A percentile compares a stretch with the other conserved stretches of the same genome.
phyloP scores from a whole-genome alignment of 768 basidiomycete genomes.

The Calvatia gigantea region DNA sequence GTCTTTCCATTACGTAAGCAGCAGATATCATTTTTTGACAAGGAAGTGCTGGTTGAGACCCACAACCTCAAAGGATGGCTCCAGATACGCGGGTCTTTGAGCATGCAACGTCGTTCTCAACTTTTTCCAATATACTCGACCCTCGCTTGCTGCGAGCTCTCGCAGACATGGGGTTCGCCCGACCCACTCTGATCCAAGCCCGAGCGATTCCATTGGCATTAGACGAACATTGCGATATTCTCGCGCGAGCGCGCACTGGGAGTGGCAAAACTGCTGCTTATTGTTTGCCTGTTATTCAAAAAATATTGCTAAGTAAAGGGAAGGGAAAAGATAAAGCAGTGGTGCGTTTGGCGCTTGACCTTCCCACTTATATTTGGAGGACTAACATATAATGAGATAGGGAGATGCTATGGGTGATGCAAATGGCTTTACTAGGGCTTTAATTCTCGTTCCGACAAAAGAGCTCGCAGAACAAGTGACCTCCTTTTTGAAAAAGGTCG shows the following conservation, averaged over 20 bases:
- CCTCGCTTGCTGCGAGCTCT: slow-evolving; percentile 82
- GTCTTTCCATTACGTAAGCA: slow-evolving; percentile 3
- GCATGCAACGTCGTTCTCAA: slow-evolving; percentile 45
- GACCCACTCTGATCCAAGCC: slow-evolving; percentile 88
- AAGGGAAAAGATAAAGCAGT: slow-evolving; percentile 8
- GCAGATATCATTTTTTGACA: slow-evolving; percentile 8
- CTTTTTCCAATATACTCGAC: slow-evolving; percentile 80
- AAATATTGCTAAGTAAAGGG: slow-evolving; percentile 51
- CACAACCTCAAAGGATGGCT: slow-evolving; percentile 3
- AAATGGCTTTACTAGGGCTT: slow-evolving; percentile 51
- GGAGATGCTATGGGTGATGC: neutral
- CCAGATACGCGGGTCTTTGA: slow-evolving; percentile 36
- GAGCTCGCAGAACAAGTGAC: slow-evolving; percentile 93
- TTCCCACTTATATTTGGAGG: slow-evolving; percentile 34
- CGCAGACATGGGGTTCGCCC: slow-evolving; percentile 84
- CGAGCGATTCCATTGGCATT: slow-evolving; percentile 92
- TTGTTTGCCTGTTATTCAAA: slow-evolving; percentile 87
- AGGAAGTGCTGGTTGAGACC: neutral
- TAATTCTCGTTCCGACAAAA: slow-evolving; percentile 86
- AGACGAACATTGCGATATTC: slow-evolving; percentile 76
- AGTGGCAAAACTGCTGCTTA: slow-evolving; percentile 98
- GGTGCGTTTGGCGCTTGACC: neutral
- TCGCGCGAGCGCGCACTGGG: slow-evolving; percentile 92
- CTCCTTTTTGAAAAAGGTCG: slow-evolving; percentile 57
- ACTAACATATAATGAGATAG: slow-evolving; percentile 24